Base-by-base conservation (phyloP, 495 filamentous ascomycete genomes). In the Staphylotrichum tortipilum region DNA sequence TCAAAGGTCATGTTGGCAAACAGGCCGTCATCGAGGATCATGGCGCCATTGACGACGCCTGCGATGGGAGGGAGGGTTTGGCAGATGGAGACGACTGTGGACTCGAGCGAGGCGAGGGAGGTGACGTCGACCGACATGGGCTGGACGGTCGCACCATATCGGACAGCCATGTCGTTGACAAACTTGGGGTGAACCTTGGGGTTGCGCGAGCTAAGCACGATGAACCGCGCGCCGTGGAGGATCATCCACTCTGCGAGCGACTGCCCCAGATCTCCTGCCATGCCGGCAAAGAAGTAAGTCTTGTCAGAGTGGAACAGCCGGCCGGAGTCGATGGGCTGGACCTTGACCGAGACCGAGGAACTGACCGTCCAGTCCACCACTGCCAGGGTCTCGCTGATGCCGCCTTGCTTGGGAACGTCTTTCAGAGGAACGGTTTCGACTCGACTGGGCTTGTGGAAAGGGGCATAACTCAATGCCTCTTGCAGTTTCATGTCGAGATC, bases 211-310 rank as follows among this genome's bases (percentile, higher is more conserved):
- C 75, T 67, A 2, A 81, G 40, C 19, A 62, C 67, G n/a, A 83
- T 54, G 44, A 70, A 67, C 12, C 63, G 38, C 5, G 79, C 78
- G 0, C 78, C 78, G 43, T 73, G 64, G 0, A 29, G 8, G 1
- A 68, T 62, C 77, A 82, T 79, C 74, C 74, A 82, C 14, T 69
- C 49, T 40, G 68, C 73, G 0, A 81, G 53, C 0, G 77, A 75
- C 12, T 59, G 54, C 10, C 76, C 79, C 3, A 80, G 58, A 3
- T 60, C 61, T 7, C 73, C 69, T 11, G 65, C 72, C 1, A 79
- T 53, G 8, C 79, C 79, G 23, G 73, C 61, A 0, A 82, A 62
- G 52, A 67, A 59, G 45, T 82, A 82, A 0, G 77, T 75, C 43
- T 68, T 71, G 30, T 68, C 53, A 6, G 23, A 2, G 11, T 2